Evolutionary conservation across 2,329 filamentous ascomycete species (phyloP).

Genomic region (Cladophialophora psammophila): DNA sequence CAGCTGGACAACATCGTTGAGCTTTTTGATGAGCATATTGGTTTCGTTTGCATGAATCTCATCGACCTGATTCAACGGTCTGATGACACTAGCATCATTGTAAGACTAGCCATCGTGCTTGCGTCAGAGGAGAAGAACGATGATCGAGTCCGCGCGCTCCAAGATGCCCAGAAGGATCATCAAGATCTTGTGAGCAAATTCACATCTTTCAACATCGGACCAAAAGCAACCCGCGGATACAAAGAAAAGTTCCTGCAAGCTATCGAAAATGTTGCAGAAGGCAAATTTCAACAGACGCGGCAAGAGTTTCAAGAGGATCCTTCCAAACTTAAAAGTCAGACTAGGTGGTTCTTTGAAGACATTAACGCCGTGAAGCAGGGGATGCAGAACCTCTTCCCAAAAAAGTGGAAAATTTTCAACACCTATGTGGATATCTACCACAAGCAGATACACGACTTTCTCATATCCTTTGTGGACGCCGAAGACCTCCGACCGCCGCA

Average conservation of each 20-base stretch:
- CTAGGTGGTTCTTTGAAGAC: conserved; percentile 98
- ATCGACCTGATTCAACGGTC: conserved; percentile 79
- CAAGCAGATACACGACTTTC: conserved; percentile 91
- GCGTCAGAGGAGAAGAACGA: conserved; percentile 97
- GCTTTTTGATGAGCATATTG: conserved; percentile 95
- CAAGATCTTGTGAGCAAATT: conserved; percentile 92
- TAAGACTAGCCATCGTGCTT: conserved; percentile 88
- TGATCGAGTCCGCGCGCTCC: conserved; percentile 84
- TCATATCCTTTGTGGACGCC: conserved; percentile 83
- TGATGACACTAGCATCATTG: conserved; percentile 87
- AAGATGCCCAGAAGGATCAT: conserved; percentile 94
- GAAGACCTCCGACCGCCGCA: conserved; percentile 83
- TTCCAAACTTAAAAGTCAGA: conserved; percentile 79
- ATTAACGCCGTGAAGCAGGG: conserved; percentile 92
- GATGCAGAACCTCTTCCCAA: conserved; percentile 90
- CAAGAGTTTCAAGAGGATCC: conserved; percentile 85
- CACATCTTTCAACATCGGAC: conserved; percentile 92
- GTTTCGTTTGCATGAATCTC: conserved; percentile 84
- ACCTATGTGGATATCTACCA: conserved; percentile 93
- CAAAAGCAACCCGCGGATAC: conserved; percentile 90
- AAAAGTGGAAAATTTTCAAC: conserved; percentile 94
- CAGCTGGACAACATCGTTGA: conserved; percentile 86
- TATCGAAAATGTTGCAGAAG: conserved; percentile 75
- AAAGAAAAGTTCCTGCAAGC: conserved; percentile 92
- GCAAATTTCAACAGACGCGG: conserved; percentile 74